Conservation (phyloP, 2,329 filamentous ascomycete species). For the Fusarium dlaminii region DNA sequence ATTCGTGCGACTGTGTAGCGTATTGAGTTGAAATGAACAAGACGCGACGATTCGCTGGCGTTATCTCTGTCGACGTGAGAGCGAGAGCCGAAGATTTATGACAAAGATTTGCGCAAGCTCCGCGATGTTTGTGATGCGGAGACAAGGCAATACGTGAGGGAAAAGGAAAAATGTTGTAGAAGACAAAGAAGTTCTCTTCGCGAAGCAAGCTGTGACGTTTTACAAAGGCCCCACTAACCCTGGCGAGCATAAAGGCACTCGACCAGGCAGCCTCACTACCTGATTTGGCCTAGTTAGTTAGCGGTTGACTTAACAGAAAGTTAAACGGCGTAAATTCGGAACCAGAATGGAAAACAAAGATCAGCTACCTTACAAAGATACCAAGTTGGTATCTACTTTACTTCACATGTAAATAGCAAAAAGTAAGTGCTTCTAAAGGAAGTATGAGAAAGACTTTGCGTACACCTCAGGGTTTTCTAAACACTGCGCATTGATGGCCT, state of each 20-base stretch:
- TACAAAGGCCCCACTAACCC: conserved; percentile 36
- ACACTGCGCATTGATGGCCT: not conserved
- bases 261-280: conserved; percentile 27
- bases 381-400: not conserved
- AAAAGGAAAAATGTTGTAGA: conserved; percentile 4
- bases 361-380: not conserved
- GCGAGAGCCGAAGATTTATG: not conserved
- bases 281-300: conserved; percentile 17
- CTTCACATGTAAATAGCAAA: not conserved
- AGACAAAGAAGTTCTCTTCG: conserved; percentile 32
- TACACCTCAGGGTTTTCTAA: not conserved
- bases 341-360: not conserved
- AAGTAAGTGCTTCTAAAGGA: not conserved
- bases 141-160: not conserved
- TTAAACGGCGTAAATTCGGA: not conserved
- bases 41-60: conserved; percentile 2
- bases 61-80: not conserved
- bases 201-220: conserved; percentile 37
- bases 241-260: conserved; percentile 22
- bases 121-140: conserved; percentile 3
- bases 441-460: not conserved
- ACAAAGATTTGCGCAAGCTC: not conserved
- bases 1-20: conserved; percentile 4
- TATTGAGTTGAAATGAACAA: not conserved
- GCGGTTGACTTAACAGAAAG: not conserved